These are phyloP conservation scores for Pseudoscleropodium purum DNA, from an alignment of 225 moss, liverwort and hornwort species.

Conservation along the genomic window DNA sequence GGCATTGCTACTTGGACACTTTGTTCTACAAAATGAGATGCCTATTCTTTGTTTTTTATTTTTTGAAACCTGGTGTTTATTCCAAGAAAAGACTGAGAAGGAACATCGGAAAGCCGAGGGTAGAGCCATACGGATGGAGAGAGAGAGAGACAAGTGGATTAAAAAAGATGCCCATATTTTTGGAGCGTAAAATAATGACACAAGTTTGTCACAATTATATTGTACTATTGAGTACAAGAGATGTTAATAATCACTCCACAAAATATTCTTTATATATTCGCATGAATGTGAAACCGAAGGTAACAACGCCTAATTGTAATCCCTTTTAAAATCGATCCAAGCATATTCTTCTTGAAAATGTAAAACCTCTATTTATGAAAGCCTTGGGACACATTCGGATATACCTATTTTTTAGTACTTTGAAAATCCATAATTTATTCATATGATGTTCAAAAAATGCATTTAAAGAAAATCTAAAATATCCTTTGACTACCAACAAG, in stretches of 20 bases:
- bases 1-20: background rate
- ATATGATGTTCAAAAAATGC: background rate
- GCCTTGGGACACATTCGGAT: background rate
- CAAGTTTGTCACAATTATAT: background rate
- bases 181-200: too few species aligned
- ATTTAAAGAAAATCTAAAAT: background rate
- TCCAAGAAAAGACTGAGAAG: too few species aligned
- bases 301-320: background rate
- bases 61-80: background rate
- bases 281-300: rapidly evolving
- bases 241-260: background rate
- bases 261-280: background rate
- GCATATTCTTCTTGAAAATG: background rate
- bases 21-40: background rate
- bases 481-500: background rate
- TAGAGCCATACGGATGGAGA: too few species aligned
- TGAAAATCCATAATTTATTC: background rate
- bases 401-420: background rate
- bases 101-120: too few species aligned
- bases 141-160: too few species aligned
- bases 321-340: rapidly evolving
- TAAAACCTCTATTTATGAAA: background rate
- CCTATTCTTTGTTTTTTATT: background rate
- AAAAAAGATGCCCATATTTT: too few species aligned
- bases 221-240: rapidly evolving